A percentile compares a stretch with the other conserved stretches of the same genome.
Evolutionary conservation across 192 early-diverging fungal species (phyloP).

Genomic region (Linnemannia elongata): DNA sequence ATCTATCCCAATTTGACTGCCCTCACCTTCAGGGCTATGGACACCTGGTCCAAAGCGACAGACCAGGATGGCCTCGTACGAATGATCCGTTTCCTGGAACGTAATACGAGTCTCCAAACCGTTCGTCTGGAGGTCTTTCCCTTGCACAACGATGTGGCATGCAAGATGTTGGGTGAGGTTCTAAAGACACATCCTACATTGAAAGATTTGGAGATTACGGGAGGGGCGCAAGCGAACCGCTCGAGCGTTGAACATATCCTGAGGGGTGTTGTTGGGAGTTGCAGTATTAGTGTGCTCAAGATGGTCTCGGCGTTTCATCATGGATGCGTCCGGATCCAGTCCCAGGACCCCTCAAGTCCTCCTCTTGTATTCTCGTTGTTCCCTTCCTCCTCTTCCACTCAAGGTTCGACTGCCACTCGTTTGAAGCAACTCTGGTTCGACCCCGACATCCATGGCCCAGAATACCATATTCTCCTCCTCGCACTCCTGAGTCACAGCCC

Average conservation of each 20-base stretch:
- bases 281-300: neutral
- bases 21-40: constrained; percentile 18
- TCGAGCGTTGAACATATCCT: neutral
- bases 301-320: neutral
- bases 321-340: neutral
- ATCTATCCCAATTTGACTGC: constrained; percentile 2
- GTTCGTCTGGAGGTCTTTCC: constrained; percentile 23
- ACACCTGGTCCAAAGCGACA: constrained; percentile 27
- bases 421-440: constrained; percentile 24
- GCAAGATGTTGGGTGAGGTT: neutral
- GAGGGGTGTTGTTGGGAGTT: neutral
- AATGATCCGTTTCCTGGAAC: constrained; percentile 26
- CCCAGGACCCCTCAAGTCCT: neutral
- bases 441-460: neutral
- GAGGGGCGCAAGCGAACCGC: neutral
- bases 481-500: constrained; percentile 7
- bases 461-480: neutral
- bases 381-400: neutral
- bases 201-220: neutral
- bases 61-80: constrained; percentile 14
- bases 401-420: neutral
- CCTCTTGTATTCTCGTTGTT: neutral
- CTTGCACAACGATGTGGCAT: neutral
- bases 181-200: constrained; percentile 14
- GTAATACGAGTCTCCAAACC: constrained; percentile 12